phyloP scores from a whole-genome alignment of 192 early-diverging fungal genomes.

The Obelidium mucronatum region DNA sequence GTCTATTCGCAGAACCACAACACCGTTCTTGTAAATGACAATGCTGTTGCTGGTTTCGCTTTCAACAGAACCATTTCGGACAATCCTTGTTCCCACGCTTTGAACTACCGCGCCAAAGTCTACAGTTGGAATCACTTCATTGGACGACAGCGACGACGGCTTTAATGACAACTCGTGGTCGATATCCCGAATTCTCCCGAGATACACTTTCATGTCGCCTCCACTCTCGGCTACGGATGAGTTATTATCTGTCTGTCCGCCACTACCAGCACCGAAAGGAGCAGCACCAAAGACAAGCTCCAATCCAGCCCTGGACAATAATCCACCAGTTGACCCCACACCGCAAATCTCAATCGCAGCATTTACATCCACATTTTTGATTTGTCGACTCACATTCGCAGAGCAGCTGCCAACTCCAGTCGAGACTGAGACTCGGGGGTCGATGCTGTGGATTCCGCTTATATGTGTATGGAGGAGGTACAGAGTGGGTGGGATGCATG shows the following conservation, averaged over 20 bases:
- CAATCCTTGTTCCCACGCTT: slow-evolving; percentile 8
- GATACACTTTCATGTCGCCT: not conserved
- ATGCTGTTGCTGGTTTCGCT: not conserved
- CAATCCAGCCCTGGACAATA: not conserved
- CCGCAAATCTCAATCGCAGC: slow-evolving; percentile 14
- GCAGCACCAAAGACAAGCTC: slow-evolving; percentile 6
- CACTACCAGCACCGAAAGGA: too few relatives aligned
- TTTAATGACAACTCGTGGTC: too few relatives aligned
- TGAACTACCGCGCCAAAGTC: not conserved
- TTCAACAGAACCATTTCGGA: not conserved
- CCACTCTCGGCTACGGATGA: not conserved
- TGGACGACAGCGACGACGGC: not conserved
- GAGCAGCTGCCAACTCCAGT: not conserved
- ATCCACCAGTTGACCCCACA: not conserved
- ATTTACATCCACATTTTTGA: not conserved
- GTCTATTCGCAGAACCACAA: slow-evolving; percentile 9
- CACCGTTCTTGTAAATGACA: slow-evolving; percentile 1
- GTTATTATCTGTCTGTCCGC: not conserved
- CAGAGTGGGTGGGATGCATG: not conserved
- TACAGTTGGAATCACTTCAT: not conserved
- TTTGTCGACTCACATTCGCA: not conserved
- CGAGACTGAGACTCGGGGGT: not conserved
- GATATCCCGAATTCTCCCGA: not conserved
- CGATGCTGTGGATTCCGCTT: slow-evolving; percentile 10
- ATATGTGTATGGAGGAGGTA: slow-evolving; percentile 28